phyloP scores from a whole-genome alignment of 2,329 filamentous ascomycete species.

The Camptophora hylomeconis region DNA sequence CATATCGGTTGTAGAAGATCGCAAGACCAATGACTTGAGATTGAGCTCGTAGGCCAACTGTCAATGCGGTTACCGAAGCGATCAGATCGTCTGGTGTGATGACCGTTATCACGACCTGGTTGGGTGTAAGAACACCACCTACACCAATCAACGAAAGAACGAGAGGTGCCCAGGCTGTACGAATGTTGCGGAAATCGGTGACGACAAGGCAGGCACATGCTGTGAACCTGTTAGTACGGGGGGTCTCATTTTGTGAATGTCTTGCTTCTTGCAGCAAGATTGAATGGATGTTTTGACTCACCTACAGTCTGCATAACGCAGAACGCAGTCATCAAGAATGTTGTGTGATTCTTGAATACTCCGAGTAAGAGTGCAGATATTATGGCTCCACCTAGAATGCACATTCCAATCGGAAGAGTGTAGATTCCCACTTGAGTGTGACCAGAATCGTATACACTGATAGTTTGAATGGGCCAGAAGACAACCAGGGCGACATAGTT shows the following conservation, averaged over 20 bases:
- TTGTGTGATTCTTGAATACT: constrained; percentile 1
- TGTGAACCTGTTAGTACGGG: constrained; percentile 2
- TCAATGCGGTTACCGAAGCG: constrained; percentile 3
- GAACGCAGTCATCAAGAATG: constrained; percentile 3
- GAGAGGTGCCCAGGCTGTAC: constrained; percentile 5
- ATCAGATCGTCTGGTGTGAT: constrained; percentile 6
- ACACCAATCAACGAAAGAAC: constrained; percentile 6
- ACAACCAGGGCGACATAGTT: constrained; percentile 6
- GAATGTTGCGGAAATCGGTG: constrained; percentile 3
- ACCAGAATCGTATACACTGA: too few relatives aligned
- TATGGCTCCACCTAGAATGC: constrained; percentile 5
- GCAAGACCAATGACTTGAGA: constrained; percentile 4
- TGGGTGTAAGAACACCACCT: constrained; percentile 7
- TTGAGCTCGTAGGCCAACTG: constrained; percentile 4
- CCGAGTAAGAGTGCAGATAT: constrained; percentile 2
- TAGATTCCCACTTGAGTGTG: too few relatives aligned
- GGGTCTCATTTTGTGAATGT: neutral
- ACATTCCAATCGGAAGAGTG: too few relatives aligned
- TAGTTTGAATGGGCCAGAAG: constrained; percentile 3
- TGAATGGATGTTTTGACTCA: neutral
- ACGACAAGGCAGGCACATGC: constrained; percentile 3
- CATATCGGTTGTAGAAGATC: constrained; percentile 5
- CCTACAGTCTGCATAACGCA: constrained; percentile 6
- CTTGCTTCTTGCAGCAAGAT: neutral
- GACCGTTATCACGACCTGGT: constrained; percentile 6